Percentiles rank a stretch among this genome's conserved stretches.
Evolutionary conservation across 257 asterid genomes (phyloP).

Genomic region (Solanum boliviense): DNA sequence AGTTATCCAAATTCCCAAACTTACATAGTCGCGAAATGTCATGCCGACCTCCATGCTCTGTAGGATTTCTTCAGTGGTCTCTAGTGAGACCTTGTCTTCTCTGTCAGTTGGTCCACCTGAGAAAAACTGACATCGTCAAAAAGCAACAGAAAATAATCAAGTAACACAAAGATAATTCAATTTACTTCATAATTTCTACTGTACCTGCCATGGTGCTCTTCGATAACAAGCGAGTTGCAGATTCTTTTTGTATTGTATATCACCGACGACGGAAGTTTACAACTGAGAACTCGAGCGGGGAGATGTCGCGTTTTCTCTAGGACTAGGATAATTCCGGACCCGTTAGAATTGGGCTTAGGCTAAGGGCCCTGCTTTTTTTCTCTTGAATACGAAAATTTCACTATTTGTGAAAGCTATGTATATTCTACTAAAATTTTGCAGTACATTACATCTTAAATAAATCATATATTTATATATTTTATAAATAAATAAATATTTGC

Average conservation of each 20-base stretch:
- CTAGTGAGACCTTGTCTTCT: conserved; percentile 76
- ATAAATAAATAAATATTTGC: not conserved
- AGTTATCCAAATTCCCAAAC: not conserved
- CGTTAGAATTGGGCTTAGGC: not conserved
- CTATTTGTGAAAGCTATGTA: not conserved
- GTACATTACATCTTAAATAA: not conserved
- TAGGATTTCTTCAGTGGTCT: conserved; percentile 77
- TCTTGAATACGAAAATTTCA: not conserved
- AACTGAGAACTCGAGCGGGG: not conserved
- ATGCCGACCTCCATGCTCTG: conserved; percentile 99
- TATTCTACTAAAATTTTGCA: not conserved
- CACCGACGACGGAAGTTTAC: not conserved
- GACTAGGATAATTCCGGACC: not conserved
- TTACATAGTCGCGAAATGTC: conserved; percentile 86
- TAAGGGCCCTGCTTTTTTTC: not conserved
- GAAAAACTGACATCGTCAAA: not conserved
- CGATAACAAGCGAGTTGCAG: not conserved
- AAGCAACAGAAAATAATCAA: not conserved
- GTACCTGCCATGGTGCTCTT: conserved; percentile 19
- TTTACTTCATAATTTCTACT: not conserved
- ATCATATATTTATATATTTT: not conserved
- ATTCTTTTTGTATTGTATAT: not conserved
- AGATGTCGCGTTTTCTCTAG: not conserved
- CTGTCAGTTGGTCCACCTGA: conserved; percentile 63
- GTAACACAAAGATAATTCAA: not conserved